Percentiles rank a stretch among this genome's conserved stretches.
These are phyloP conservation scores for Clitoria ternatea DNA, from an alignment of 306 rosid species.

Conservation along the genomic window DNA sequence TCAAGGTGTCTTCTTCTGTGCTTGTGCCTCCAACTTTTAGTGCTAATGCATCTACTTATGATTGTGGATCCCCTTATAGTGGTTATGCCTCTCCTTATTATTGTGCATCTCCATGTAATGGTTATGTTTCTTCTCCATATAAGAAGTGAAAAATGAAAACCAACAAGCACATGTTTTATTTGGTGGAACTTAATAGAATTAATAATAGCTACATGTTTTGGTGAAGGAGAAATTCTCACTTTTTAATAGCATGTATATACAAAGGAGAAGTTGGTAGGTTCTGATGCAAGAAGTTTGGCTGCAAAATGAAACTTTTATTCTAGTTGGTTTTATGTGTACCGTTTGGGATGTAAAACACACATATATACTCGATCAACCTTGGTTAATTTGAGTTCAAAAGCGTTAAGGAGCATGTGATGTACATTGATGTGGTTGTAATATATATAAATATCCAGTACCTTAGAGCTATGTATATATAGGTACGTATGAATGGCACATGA, in stretches of 20 bases:
- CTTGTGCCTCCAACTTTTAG: conserved; percentile 82
- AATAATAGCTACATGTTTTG: conserved; percentile 13
- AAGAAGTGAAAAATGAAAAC: conserved; percentile 14
- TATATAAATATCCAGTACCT: not conserved
- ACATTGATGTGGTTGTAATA: not conserved
- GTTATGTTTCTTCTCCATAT: conserved; percentile 35
- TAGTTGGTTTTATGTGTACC: not conserved
- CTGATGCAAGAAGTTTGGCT: conserved; percentile 17
- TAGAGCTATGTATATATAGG: too few relatives aligned
- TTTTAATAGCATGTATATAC: conserved; percentile 15
- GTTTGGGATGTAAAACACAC: conserved; percentile 10
- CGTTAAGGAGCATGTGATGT: not conserved
- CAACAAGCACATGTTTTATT: not conserved
- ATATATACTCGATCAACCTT: not conserved
- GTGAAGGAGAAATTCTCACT: not conserved
- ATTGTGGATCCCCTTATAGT: conserved; percentile 33
- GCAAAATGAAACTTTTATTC: not conserved
- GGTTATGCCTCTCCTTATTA: conserved; percentile 42
- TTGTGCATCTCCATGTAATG: conserved; percentile 35
- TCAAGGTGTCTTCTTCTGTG: conserved; percentile 90
- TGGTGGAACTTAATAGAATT: not conserved
- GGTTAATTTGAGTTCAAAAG: not conserved
- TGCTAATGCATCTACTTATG: conserved; percentile 15
- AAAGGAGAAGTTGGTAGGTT: conserved; percentile 6
- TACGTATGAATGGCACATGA: too few relatives aligned